Evolutionary conservation across 148 eudicot species (phyloP).

Genomic region (Nepenthes gracilis): DNA sequence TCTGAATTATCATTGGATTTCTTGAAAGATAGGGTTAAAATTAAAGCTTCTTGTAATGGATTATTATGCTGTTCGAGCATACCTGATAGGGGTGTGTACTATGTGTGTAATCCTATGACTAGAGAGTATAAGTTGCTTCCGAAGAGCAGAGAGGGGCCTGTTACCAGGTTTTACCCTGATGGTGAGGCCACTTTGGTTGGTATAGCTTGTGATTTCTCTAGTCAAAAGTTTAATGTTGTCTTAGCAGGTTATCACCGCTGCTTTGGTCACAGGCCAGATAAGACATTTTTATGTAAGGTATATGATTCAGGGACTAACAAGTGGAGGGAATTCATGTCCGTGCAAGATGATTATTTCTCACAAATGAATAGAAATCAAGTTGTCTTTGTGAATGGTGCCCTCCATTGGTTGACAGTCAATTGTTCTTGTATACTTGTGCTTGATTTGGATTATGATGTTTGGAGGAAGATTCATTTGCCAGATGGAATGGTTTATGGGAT

Average conservation of each 20-base stretch:
- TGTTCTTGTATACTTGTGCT: slow-evolving; percentile 36
- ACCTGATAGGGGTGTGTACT: slow-evolving; percentile 82
- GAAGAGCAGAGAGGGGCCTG: slow-evolving; percentile 54
- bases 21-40: slow-evolving; percentile 62
- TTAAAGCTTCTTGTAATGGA: slow-evolving; percentile 90
- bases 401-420: slow-evolving; percentile 82
- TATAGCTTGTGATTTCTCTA: slow-evolving; percentile 48
- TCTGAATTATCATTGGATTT: slow-evolving; percentile 59
- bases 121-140: slow-evolving; percentile 64
- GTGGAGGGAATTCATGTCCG: slow-evolving; percentile 72
- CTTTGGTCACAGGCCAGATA: slow-evolving; percentile 69
- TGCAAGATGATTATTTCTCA: slow-evolving; percentile 70
- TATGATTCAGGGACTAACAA: slow-evolving; percentile 62
- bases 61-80: slow-evolving; percentile 85
- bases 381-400: slow-evolving; percentile 48
- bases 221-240: slow-evolving; percentile 46
- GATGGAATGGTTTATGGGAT: slow-evolving; percentile 28
- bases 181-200: slow-evolving; percentile 83
- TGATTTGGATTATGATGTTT: slow-evolving; percentile 54
- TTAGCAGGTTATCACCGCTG: slow-evolving; percentile 80
- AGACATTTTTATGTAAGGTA: slow-evolving; percentile 50
- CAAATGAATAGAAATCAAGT: slow-evolving; percentile 88
- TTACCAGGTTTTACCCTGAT: slow-evolving; percentile 77
- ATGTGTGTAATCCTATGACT: slow-evolving; percentile 88
- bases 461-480: slow-evolving; percentile 66